These are phyloP conservation scores for Coprinopsis strossmayeri DNA, from an alignment of 768 basidiomycete species.

Conservation along the genomic window DNA sequence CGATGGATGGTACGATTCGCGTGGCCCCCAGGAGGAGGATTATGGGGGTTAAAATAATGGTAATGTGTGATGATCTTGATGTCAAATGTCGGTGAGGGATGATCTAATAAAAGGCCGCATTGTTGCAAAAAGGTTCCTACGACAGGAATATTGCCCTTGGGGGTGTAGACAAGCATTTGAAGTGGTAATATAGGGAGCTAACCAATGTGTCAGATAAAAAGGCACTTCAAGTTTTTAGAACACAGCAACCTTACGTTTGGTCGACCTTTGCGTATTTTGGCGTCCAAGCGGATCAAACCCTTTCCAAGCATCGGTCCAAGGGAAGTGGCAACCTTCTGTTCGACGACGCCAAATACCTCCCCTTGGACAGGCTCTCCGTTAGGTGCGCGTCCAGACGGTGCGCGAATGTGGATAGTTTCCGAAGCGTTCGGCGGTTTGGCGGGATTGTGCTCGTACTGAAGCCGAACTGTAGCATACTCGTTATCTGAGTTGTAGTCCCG, in stretches of 20 bases:
- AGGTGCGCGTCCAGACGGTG: slow-evolving; percentile 45
- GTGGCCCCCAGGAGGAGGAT: slow-evolving; percentile 67
- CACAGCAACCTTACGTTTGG: slow-evolving; percentile 44
- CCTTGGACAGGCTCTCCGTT: slow-evolving; percentile 50
- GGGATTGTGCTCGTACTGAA: slow-evolving; percentile 64
- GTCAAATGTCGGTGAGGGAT: slow-evolving; percentile 69
- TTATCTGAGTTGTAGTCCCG: slow-evolving; percentile 36
- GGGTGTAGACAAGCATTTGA: slow-evolving; percentile 86
- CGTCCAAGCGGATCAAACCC: slow-evolving; percentile 76
- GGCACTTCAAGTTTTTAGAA: not conserved
- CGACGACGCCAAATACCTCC: slow-evolving; percentile 77
- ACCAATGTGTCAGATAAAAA: not conserved
- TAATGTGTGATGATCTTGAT: slow-evolving; percentile 50
- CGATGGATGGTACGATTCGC: slow-evolving; percentile 30
- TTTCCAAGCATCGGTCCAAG: slow-evolving; percentile 82
- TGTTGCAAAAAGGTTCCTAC: slow-evolving; percentile 73
- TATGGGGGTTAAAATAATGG: slow-evolving; percentile 87
- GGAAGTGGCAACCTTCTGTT: slow-evolving; percentile 75
- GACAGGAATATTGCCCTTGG: slow-evolving; percentile 84
- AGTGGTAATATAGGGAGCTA: slow-evolving; percentile 81
- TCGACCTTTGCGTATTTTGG: slow-evolving; percentile 60
- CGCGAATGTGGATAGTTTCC: slow-evolving; percentile 76
- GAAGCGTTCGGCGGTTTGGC: slow-evolving; percentile 44
- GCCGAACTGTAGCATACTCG: slow-evolving; percentile 65
- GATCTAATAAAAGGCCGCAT: slow-evolving; percentile 66